Evolutionary conservation across 1,284 basidiomycete species (phyloP), one percentile per base, ranked within the genome.

Genomic region (Cutaneotrichosporon mucoides): DNA sequence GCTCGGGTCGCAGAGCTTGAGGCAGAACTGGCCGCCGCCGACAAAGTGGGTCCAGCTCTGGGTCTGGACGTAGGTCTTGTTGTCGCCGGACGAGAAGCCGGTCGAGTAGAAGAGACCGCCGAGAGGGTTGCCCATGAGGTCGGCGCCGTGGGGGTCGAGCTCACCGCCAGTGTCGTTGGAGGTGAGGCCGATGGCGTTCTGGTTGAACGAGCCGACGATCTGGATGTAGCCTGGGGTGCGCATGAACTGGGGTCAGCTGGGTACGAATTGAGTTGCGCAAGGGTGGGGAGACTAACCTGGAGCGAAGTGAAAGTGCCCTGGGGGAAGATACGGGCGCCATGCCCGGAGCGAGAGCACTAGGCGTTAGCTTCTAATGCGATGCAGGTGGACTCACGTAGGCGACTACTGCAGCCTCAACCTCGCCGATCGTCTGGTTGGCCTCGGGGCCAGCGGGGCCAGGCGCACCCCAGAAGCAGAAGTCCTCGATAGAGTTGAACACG

Each of bases 1-100:
- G 78, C 69, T 44, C 1, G 85, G 86, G 66, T 88, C 85, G 72
- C 88, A 89, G n/a, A 79, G 69, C 76, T 84, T 85, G 64, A 83
- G 67, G 74, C 83, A 85, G 75, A 83, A 81, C 0, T 61, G 35
- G 65, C 76, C 73, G n/a, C 79, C 80, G 46, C 86, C 87, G 76
- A 88, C 84, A 78, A 88, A 88, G 70, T 60, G 40, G 65, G 60
- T 66, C 65, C 65, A 66, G 55, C 55, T 57, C 53, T 66, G 62
- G 4, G 65, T 66, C 57, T 66, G 63, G 10, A 51, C 40, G 45
- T 66, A 64, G 5, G 65, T 64, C 38, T 52, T 55, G 48, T 65
- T 65, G 46, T 66, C 62, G 6, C 58, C 61, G 9, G 45, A 53
- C 11, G 57, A 9, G 6, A 66, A 56, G 24, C 59, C 53, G 1